Evolutionary conservation across 1,139 yeast genomes (phyloP), one percentile per base, ranked within the genome.

Genomic region (Blastobotrys serpentis): DNA sequence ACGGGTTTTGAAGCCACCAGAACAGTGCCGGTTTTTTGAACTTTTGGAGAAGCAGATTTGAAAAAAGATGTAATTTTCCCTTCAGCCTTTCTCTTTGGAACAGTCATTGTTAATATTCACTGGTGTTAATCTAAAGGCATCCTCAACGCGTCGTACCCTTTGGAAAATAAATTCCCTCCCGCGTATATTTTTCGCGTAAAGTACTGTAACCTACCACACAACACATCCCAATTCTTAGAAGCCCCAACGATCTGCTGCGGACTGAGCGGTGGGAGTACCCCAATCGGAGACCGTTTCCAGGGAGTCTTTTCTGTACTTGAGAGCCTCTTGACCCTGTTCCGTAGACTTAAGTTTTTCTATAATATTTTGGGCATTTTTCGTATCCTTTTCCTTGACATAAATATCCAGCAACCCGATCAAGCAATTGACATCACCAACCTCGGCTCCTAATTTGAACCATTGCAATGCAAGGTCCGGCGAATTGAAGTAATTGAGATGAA

Each of bases 401-500:
- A 64, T 51, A 62, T 89, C 96, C 61, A 88, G 85, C 50, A 80
- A 73, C 0, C 97, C 97, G 44, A 88, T 73, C 57, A 81, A 70
- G 58, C 94, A 86, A 36, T 80, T 75, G 3, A 71, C 50, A 45
- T 74, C 77, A 40, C 79, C 72, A 2, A 86, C 70, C 53, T 86
- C 92, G 33, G 79, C 74, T 0, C 96, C 98, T 42, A 89, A 68
- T 57, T 78, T 78, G 68, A 89, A 88, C 97, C 97, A 90, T 61
- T 87, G 88, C 36, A 74, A 69, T 0, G 95, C 87, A 49, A 83
- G 78, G 56, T 81, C 81, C 1, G 58, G 52, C 17, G 63, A 57
- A 41, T 62, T 60, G 48, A 62, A 67, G 52, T 66, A 63, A 51
- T 68, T 68, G 70, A 88, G 67, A 56, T 88, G 92, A 54, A 88